Base-by-base conservation (phyloP, 164 flowering plant species). In the Liriodendron chinense region DNA sequence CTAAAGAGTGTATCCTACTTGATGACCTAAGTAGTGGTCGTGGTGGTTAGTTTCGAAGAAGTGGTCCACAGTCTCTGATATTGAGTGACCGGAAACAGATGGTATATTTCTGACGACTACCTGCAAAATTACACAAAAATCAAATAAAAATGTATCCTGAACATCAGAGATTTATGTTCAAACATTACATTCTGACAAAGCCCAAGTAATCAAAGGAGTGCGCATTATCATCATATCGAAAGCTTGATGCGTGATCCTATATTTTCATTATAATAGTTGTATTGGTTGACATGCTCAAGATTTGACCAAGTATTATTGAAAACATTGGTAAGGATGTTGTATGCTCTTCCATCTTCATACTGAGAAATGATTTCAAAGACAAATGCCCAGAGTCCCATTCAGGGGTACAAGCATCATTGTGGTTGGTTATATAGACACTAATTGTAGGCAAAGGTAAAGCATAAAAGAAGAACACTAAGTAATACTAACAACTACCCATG, bases 71-170 rank as follows among this genome's bases (percentile, higher is more conserved):
- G 86, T 85, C 63, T 91, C 97, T 71, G 97, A 88, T 69, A 88
- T 68, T 23, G 98, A 91, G 65, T 84, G 88, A 47, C 93, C 93
- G 64, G 90, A 74, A 78, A 83, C 83, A 79, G 73, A 89, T 61
- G 98, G 99, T 23, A 94, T 88, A 83, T 90, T 96, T 76, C 89
- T 86, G 68, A 91, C 98, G 48, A 91, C 83, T 26, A 96, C 99
- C 99, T 96, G 88, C 77, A 83, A 72, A 78, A 72, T 5, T 24
- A 22, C 23, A 3, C 23, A 24, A 24, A 48, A 9, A 53, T 53
- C 13, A 53, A 53, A 10, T 34, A 34, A 34, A 34, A 34, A 34
- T 34, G 43, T 34, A 34, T 34, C 43, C 3, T 34, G 3, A 34
- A 34, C 43, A 34, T 34, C 5, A 34, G 5, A 34, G 43, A 34